Evolutionary conservation across 2,329 filamentous ascomycete species (phyloP).

Genomic region (Magnaporthiopsis incrustans): DNA sequence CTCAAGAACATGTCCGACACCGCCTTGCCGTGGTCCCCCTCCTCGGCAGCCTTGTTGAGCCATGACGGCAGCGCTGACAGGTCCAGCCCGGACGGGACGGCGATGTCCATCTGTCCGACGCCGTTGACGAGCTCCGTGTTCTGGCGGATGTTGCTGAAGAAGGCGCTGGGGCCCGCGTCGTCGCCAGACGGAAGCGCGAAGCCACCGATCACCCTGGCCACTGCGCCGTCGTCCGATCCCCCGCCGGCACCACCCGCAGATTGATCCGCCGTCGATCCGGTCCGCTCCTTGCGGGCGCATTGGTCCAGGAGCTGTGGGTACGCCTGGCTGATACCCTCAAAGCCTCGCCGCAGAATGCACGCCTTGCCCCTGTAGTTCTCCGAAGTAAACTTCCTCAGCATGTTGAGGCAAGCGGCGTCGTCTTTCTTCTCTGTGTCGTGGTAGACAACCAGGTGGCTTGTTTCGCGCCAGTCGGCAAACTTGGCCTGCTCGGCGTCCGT

Average conservation of each 20-base stretch:
- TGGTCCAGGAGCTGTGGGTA: slow-evolving; percentile 59
- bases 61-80: slow-evolving; percentile 59
- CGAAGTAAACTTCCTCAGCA: slow-evolving; percentile 83
- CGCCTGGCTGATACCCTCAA: slow-evolving; percentile 60
- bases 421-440: slow-evolving; percentile 77
- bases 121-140: slow-evolving; percentile 93
- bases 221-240: slow-evolving; percentile 34
- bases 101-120: slow-evolving; percentile 70
- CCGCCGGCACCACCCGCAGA: slow-evolving; percentile 32
- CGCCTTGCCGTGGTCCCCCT: slow-evolving; percentile 64
- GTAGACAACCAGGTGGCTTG: slow-evolving; percentile 77
- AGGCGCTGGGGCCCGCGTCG: slow-evolving; percentile 65
- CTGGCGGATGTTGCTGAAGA: slow-evolving; percentile 93
- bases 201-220: slow-evolving; percentile 79
- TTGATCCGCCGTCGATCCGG: slow-evolving; percentile 36
- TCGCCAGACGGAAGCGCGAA: slow-evolving; percentile 69
- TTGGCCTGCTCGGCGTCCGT: slow-evolving; percentile 58
- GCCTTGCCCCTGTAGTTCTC: slow-evolving; percentile 72
- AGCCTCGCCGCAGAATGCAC: slow-evolving; percentile 75
- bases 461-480: slow-evolving; percentile 70
- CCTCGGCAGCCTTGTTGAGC: slow-evolving; percentile 62
- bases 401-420: slow-evolving; percentile 71
- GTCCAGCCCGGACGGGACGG: slow-evolving; percentile 36
- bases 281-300: slow-evolving; percentile 23
- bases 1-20: slow-evolving; percentile 77